A percentile compares a stretch with the other conserved stretches of the same genome.
Evolutionary conservation across 306 rosid genomes (phyloP).

Genomic region (Prinsepia uniflora): DNA sequence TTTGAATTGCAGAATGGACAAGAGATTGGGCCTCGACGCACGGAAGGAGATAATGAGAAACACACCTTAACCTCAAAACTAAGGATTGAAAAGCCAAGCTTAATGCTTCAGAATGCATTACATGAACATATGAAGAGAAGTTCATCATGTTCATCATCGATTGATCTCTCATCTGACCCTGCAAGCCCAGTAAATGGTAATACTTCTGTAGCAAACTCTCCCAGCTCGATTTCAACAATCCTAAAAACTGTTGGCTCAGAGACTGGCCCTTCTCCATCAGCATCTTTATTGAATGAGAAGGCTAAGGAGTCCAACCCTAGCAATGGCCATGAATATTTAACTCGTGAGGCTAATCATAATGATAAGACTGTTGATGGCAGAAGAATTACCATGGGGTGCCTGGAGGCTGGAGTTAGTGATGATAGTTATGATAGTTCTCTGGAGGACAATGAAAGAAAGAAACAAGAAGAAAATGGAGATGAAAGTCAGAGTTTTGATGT

Average conservation of each 20-base stretch:
- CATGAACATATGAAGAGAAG: constrained; percentile 39
- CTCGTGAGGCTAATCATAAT: constrained; percentile 30
- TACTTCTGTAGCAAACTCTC: constrained; percentile 36
- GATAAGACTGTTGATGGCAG: constrained; percentile 23
- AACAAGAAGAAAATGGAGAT: constrained; percentile 19
- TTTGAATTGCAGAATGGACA: constrained; percentile 51
- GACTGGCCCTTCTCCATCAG: constrained; percentile 43
- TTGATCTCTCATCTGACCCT: constrained; percentile 52
- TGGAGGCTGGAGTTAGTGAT: constrained; percentile 29
- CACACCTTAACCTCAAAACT: constrained; percentile 35
- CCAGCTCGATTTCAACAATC: constrained; percentile 34
- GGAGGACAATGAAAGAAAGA: constrained; percentile 33
- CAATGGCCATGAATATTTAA: constrained; percentile 30
- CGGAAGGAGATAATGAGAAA: constrained; percentile 37
- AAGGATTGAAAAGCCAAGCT: constrained; percentile 36
- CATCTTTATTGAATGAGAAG: constrained; percentile 30
- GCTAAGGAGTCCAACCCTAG: constrained; percentile 33
- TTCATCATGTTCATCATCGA: constrained; percentile 50
- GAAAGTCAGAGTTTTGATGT: constrained; percentile 30
- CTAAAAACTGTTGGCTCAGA: constrained; percentile 33
- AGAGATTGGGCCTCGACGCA: constrained; percentile 28
- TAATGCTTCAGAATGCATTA: constrained; percentile 33
- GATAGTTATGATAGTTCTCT: constrained; percentile 27
- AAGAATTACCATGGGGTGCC: constrained; percentile 27
- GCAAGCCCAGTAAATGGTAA: constrained; percentile 59